Base-by-base conservation (phyloP, 208 protist species). In the Angomonas deanei region DNA sequence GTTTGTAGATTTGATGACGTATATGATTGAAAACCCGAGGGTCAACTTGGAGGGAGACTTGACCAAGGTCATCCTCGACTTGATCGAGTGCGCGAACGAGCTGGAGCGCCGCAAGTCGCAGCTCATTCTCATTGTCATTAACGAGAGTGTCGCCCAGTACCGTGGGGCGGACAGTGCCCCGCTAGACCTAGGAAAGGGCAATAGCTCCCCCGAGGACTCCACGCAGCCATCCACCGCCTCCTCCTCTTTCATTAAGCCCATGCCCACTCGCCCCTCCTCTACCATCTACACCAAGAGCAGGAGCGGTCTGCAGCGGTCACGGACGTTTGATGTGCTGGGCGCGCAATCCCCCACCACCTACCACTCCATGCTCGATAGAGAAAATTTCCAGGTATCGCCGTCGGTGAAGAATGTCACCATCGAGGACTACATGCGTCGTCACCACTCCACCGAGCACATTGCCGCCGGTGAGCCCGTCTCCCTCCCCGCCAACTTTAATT, bases 111-210 rank as follows among this genome's bases (percentile, higher is more conserved):
- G 88, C 46, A 92, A 91, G 79, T 89, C 79, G 47, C 72, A 92
- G 66, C 86, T 92, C 26, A 86, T 94, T 73, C 69, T 92, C 15
- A 70, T 81, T 64, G 52, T 94, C 26, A 92, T 94, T 52, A 74
- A 74, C 42, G 67, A 72, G 24, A 71, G 80, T 8, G 81, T 92
- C 23, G 28, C 64, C 1, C 32, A 70, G 26, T 86, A 77, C 66
- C 59, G 39, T 28, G 15, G 47, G 3, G 66, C 46, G 11, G 23
- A 52, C 23, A 30, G 54, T 2, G 10, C 57, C 26, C 2, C 17
- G 3, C n/a, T n/a, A n/a, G n/a, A n/a, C n/a, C n/a, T n/a, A n/a
- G n/a, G n/a, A n/a, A n/a, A n/a, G n/a, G n/a, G n/a, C n/a, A 50
- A 53, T 31, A 42, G 11, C 36, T 42, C 36, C 36, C 15, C 36